A percentile compares a stretch with the other conserved stretches of the same genome.
These are phyloP conservation scores for Russula emetica DNA, from an alignment of 768 basidiomycete genomes.

Conservation along the genomic window DNA sequence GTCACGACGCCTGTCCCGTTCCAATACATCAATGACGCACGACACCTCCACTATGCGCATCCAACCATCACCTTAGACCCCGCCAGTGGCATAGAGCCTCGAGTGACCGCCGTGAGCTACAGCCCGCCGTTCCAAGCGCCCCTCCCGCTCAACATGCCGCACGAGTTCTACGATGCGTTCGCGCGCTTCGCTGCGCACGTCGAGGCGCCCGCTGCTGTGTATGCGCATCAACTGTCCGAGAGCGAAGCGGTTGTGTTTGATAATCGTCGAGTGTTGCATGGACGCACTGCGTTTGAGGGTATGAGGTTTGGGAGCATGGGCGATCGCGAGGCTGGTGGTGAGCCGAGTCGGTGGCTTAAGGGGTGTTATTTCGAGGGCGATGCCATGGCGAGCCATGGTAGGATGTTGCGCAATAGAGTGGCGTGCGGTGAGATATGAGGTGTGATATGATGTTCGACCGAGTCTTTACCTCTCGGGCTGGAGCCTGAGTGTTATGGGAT, in stretches of 20 bases:
- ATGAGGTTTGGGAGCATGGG: slow-evolving; percentile 6
- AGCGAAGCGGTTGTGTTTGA: slow-evolving; percentile 90
- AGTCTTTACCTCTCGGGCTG: neutral
- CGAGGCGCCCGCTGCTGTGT: slow-evolving; percentile 48
- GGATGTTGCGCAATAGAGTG: slow-evolving; percentile 41
- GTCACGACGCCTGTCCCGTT: slow-evolving; percentile 66
- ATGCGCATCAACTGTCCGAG: slow-evolving; percentile 64
- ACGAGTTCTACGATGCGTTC: slow-evolving; percentile 60
- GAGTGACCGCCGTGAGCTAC: slow-evolving; percentile 76
- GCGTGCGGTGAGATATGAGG: slow-evolving; percentile 10
- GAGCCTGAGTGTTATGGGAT: neutral
- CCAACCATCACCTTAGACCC: slow-evolving; percentile 65
- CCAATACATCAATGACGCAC: slow-evolving; percentile 87
- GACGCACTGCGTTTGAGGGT: slow-evolving; percentile 69
- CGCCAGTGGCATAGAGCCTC: slow-evolving; percentile 11
- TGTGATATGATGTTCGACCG: neutral
- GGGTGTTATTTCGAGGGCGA: slow-evolving; percentile 79
- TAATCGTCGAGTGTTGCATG: slow-evolving; percentile 86
- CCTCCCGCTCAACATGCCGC: slow-evolving; percentile 50
- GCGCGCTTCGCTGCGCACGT: slow-evolving; percentile 54
- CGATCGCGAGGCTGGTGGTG: slow-evolving; percentile 30
- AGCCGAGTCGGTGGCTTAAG: slow-evolving; percentile 81
- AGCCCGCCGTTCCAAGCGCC: slow-evolving; percentile 94
- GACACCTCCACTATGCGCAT: slow-evolving; percentile 70
- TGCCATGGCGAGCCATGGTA: slow-evolving; percentile 53